Base-by-base conservation (phyloP, 2,329 filamentous ascomycete species). In the Aspergillus puulaauensis region DNA sequence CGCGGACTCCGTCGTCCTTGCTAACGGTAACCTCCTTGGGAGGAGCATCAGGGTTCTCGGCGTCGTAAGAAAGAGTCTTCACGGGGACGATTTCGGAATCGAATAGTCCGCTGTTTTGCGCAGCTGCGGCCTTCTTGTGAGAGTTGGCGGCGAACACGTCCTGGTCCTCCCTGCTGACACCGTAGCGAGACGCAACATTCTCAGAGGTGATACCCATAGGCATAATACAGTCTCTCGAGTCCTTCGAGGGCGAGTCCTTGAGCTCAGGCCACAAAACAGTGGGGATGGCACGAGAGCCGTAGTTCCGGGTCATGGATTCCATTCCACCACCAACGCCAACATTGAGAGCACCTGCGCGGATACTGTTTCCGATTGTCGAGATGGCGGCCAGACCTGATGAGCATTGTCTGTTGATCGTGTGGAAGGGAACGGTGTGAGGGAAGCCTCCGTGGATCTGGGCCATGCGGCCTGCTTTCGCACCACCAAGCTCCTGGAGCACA, bases 251-350 rank as follows among this genome's bases (percentile, higher is more conserved):
- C 3, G 83, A 86, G 1, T 88, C 83, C 66, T 80, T 84, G 60
- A 96, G 77, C 52, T 83, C 86, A 0, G 89, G 86, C 91, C 91
- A 96, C 11, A 91, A 76, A 62, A 91, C 85, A 0, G 86, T 87
- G 0, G 93, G 93, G 44, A 97, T 95, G n/a, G 93, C 93, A 57
- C 86, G 81, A 24, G 81, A 86, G 52, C 88, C 92, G 75, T 97
- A 97, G 77, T 96, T 96, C 64, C 89, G 80, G 62, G 91, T 96
- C 93, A 97, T 97, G 77, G 89, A 93, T 83, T 97, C 93, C 90
- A 96, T 96, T 31, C 93, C 93, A 2, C 90, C 93, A 9, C 87
- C 93, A 61, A 97, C 86, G 59, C 91, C 93, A 0, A 83, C 80
- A 61, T 87, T 83, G 52, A 93, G 89, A 65, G 85, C 83, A 1